A percentile compares a stretch with the other conserved stretches of the same genome.
Evolutionary conservation across 441 rosid genomes (phyloP).

Genomic region (Kokia cookei): DNA sequence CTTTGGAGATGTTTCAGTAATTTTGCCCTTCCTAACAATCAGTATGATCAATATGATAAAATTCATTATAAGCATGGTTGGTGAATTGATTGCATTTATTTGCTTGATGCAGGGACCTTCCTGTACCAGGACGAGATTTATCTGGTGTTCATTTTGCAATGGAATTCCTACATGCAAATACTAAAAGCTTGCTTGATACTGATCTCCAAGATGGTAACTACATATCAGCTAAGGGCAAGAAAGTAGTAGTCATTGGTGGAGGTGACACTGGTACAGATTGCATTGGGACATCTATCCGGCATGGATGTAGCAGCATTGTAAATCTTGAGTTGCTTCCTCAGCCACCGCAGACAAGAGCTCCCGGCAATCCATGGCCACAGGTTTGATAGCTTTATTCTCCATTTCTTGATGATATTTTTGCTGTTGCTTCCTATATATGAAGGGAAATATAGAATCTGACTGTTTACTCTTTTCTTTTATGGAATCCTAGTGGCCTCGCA

Average conservation of each 20-base stretch:
- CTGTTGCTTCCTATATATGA: background rate
- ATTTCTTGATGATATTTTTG: background rate
- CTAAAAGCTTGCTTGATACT: conserved; percentile 97
- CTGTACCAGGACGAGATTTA: conserved; percentile 84
- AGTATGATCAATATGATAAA: background rate
- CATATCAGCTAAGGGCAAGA: conserved; percentile 93
- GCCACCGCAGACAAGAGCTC: conserved; percentile 86
- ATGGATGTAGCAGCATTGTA: conserved; percentile 75
- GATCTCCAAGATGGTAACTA: conserved; percentile 75
- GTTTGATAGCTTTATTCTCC: conserved; percentile 26
- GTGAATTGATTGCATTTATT: conserved; percentile 1
- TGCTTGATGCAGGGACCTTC: conserved; percentile 82
- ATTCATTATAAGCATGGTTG: background rate
- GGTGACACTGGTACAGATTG: conserved; percentile 99
- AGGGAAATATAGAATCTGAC: background rate
- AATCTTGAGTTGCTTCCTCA: conserved; percentile 95
- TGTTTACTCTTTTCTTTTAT: conserved; percentile 2
- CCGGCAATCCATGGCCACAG: conserved; percentile 99
- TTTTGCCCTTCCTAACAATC: background rate
- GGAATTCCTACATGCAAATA: conserved; percentile 97
- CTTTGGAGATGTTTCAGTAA: background rate
- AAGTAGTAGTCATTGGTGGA: conserved; percentile 97
- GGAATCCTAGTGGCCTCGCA: conserved; percentile 86
- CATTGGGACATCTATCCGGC: conserved; percentile 97
- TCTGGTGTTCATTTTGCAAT: conserved; percentile 96